Base-by-base conservation (phyloP, 164 flowering plant genomes). In the Magnolia changhungtana region DNA sequence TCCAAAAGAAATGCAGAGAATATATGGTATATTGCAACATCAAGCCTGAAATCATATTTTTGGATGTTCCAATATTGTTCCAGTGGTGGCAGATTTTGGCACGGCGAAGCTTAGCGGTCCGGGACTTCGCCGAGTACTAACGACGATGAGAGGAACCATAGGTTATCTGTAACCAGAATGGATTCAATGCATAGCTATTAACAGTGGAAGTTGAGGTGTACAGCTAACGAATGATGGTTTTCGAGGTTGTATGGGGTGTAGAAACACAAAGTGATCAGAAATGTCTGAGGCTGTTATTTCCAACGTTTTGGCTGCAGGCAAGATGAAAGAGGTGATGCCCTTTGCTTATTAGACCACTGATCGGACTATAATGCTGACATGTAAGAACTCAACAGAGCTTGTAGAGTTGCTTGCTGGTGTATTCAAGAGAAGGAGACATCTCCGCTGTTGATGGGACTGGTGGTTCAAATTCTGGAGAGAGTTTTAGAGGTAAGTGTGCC, bases 141-240 rank as follows among this genome's bases (percentile, higher is more conserved):
- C 90, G 1, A 87, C 91, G 59, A 82, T 87, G 82, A 82, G 90
- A 82, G 91, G 91, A 52, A 89, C 91, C 0, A 81, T 85, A 72
- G 89, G 91, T 24, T 87, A 87, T 69, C 86, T 89, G 1, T 90
- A 90, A 45, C 90, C 88, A n/a, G 91, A 89, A 50, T 87, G 90
- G 90, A 83, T 89, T 65, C 81, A 85, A 0, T 87, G 90, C 18
- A 81, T 79, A 4, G 85, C 91, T 70, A 81, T 37, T 87, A 20
- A 86, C 91, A 11, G 68, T 89, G 7, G 87, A 89, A 77, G 90
- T 88, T 0, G 91, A 87, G 76, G 90, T 84, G 63, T 87, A 82
- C 71, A 85, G 91, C 83, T 89, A 85, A n/a, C 89, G 90, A 3
- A 86, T 83, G 88, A 81, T 87, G 90, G 85, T 87, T 1, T 84